Evolutionary conservation across 305 asterid species (phyloP).

Genomic region (Solanum hybrid): DNA sequence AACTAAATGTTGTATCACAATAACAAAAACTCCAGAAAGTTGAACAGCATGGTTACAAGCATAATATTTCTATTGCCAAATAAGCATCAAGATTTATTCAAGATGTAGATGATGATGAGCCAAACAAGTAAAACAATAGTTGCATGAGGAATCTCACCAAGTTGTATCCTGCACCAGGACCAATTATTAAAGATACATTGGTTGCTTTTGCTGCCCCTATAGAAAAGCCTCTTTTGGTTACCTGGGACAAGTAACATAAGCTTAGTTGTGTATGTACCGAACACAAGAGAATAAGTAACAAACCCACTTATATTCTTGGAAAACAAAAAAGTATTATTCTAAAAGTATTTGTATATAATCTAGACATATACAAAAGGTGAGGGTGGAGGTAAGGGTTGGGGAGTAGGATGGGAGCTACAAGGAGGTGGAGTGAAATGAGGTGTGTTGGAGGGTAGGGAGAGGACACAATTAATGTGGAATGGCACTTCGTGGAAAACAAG

Average conservation of each 20-base stretch:
- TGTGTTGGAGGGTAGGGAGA: not conserved
- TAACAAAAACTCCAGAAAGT: not conserved
- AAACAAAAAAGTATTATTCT: not conserved
- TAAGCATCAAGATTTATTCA: not conserved
- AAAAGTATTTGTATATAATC: not conserved
- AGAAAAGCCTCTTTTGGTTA: constrained; percentile 64
- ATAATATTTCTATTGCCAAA: not conserved
- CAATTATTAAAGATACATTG: constrained; percentile 45
- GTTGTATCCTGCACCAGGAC: constrained; percentile 93
- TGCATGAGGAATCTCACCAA: constrained; percentile 39
- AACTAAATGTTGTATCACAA: not conserved
- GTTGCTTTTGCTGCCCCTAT: constrained; percentile 51
- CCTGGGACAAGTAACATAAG: constrained; percentile 27
- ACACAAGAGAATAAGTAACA: not conserved
- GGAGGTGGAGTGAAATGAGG: not conserved
- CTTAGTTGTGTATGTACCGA: not conserved
- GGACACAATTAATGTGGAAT: not conserved
- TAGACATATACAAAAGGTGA: not conserved
- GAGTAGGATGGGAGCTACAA: not conserved
- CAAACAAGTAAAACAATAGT: not conserved
- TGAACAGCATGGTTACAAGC: not conserved
- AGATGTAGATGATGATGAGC: not conserved
- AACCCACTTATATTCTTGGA: not conserved
- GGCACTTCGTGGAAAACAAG: not conserved
- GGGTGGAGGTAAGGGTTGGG: not conserved